Evolutionary conservation across 140 eudicot genomes (phyloP).

Genomic region (Stevia rebaudiana): DNA sequence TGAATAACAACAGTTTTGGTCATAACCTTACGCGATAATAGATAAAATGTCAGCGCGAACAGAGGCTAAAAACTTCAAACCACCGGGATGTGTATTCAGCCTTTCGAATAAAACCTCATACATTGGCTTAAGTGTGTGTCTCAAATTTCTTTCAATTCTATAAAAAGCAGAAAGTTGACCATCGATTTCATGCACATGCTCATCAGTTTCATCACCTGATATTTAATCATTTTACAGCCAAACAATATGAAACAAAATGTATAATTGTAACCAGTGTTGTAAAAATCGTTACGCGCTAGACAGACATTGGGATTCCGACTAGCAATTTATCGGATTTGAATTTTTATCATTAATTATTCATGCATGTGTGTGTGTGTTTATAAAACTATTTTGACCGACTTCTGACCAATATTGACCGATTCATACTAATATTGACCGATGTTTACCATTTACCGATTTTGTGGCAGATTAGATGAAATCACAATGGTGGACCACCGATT

Average conservation of each 20-base stretch:
- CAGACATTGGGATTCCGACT: too few species aligned
- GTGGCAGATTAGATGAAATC: too few species aligned
- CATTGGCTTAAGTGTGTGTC: constrained; percentile 85
- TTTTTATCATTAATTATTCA: too few species aligned
- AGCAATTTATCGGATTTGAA: too few species aligned
- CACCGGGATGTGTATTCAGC: constrained; percentile 90
- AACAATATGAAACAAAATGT: not conserved
- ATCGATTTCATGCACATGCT: constrained; percentile 53
- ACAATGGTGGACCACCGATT: too few species aligned
- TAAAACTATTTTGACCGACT: too few species aligned
- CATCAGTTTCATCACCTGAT: constrained; percentile 50
- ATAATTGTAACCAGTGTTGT: not conserved
- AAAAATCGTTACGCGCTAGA: too few species aligned
- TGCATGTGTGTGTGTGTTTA: too few species aligned
- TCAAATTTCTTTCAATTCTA: constrained; percentile 75
- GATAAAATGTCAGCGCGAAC: constrained; percentile 82
- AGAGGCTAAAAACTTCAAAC: constrained; percentile 67
- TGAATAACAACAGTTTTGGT: constrained; percentile 11
- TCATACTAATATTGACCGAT: too few species aligned
- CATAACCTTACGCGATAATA: constrained; percentile 82
- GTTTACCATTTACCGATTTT: too few species aligned
- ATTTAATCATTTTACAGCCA: constrained; percentile 12
- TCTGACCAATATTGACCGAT: too few species aligned
- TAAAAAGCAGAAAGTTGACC: constrained; percentile 62
- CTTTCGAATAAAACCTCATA: constrained; percentile 82